These are phyloP conservation scores for Brassica napus DNA, from an alignment of 345 rosid genomes.

Conservation along the genomic window Da-Ae NC_063439.1:1230001-1230500, in stretches of 20 bases:
- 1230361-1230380: not conserved
- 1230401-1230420: constrained; percentile 26
- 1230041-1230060: constrained; percentile 13
- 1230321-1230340: constrained; percentile 17
- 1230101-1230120: not conserved
- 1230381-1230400: constrained; percentile 6
- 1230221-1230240: constrained; percentile 37
- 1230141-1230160: not conserved
- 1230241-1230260: constrained; percentile 30
- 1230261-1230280: constrained; percentile 20
- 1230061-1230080: constrained; percentile 15
- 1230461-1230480: not conserved
- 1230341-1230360: not conserved
- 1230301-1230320: constrained; percentile 20
- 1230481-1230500: not conserved
- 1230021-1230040: constrained; percentile 19
- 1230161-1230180: constrained; percentile 31
- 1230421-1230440: constrained; percentile 28
- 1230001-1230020: constrained; percentile 33
- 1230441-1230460: constrained; percentile 1
- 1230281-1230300: constrained; percentile 13
- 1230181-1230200: constrained; percentile 33
- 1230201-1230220: constrained; percentile 35
- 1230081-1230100: not conserved
- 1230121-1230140: not conserved